Conservation (phyloP, 306 rosid species). For the Quercus gilva region DNA sequence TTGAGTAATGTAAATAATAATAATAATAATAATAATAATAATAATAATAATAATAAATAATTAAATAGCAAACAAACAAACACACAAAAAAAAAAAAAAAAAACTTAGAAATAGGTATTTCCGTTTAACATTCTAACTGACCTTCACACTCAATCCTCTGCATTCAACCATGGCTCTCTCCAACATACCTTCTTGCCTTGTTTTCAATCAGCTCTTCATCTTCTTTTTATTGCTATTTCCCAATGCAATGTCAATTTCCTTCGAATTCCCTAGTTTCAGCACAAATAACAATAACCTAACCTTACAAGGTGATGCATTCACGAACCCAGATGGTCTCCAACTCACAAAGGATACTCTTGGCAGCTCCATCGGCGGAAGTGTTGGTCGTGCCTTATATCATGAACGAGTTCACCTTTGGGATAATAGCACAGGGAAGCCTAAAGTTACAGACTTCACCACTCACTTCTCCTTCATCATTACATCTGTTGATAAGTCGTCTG, state of each 20-base stretch:
- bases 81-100: too few species aligned
- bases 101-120: not conserved
- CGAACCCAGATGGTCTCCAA: too few species aligned
- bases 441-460: conserved; percentile 65
- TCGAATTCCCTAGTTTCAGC: conserved; percentile 29
- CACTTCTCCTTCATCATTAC: conserved; percentile 63
- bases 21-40: too few species aligned
- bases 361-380: too few species aligned
- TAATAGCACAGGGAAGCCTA: conserved; percentile 28
- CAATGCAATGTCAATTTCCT: conserved; percentile 10
- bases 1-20: not conserved
- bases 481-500: conserved; percentile 12
- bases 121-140: not conserved
- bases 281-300: too few species aligned
- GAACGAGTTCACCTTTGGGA: conserved; percentile 60
- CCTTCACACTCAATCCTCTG: not conserved
- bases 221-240: conserved; percentile 12
- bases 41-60: too few species aligned
- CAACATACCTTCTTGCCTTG: not conserved
- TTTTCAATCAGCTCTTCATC: not conserved
- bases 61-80: too few species aligned
- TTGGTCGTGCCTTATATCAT: conserved; percentile 12
- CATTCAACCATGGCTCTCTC: not conserved
- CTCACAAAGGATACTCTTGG: too few species aligned
- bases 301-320: too few species aligned